These are phyloP conservation scores for Copromyces sp. DNA, from an alignment of 495 filamentous ascomycete genomes.

Conservation along the genomic window DNA sequence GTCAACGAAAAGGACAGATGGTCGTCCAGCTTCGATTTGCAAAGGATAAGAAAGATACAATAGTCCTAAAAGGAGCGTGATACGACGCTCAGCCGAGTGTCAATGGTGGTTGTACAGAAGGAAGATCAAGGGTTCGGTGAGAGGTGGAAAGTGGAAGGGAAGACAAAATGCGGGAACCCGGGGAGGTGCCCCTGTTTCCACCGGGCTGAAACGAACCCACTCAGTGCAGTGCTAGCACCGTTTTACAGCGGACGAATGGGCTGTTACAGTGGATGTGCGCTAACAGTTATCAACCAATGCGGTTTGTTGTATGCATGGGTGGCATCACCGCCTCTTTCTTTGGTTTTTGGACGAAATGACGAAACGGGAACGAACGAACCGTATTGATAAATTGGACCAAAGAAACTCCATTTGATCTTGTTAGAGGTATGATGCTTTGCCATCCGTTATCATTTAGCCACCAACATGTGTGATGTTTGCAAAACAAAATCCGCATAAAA, in stretches of 20 bases:
- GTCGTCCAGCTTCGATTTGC: neutral
- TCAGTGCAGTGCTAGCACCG: too few relatives aligned
- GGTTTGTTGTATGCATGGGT: neutral
- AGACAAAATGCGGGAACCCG: neutral
- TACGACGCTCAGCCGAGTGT: neutral
- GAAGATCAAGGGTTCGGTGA: neutral
- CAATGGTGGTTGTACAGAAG: neutral
- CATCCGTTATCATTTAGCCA: too few relatives aligned
- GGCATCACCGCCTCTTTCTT: neutral
- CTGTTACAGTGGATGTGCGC: neutral
- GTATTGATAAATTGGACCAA: too few relatives aligned
- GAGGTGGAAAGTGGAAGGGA: conserved; percentile 1
- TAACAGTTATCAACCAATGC: neutral
- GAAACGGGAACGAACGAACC: neutral
- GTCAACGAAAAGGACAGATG: neutral
- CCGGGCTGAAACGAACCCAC: neutral
- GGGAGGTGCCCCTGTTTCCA: neutral
- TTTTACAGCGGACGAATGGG: neutral
- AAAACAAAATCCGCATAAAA: neutral
- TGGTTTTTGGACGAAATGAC: neutral
- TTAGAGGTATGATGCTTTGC: too few relatives aligned
- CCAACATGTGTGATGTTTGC: too few relatives aligned
- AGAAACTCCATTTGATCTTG: too few relatives aligned
- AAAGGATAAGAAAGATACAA: neutral
- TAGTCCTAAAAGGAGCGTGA: neutral